Conservation (phyloP, 148 eudicot genomes). For the Dianthus caryophyllus region DNA sequence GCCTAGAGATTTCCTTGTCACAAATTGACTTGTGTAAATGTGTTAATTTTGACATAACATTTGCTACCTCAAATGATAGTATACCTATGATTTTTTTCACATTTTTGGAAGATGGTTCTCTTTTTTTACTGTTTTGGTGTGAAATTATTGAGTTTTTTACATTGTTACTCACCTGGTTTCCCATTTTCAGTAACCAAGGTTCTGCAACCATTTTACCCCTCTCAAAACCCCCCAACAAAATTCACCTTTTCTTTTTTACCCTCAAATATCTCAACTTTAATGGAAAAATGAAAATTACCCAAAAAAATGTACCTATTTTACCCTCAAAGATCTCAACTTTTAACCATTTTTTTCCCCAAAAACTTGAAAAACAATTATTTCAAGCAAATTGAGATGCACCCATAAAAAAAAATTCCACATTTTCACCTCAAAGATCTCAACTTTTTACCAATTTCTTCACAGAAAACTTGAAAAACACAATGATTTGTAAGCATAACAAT, state of each 20-base stretch:
- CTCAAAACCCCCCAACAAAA: background rate
- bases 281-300: conserved; percentile 20
- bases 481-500: background rate
- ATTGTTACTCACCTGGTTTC: conserved; percentile 69
- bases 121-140: conserved; percentile 34
- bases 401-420: no score
- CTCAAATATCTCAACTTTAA: conserved; percentile 25
- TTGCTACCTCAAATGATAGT: conserved; percentile 84
- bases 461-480: background rate
- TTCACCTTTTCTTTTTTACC: conserved; percentile 7
- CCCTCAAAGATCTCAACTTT: background rate
- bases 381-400: background rate
- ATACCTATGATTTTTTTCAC: conserved; percentile 52
- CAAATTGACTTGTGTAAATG: conserved; percentile 62
- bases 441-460: background rate
- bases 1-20: conserved; percentile 45
- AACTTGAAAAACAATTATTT: background rate
- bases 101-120: conserved; percentile 18
- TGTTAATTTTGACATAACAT: conserved; percentile 76
- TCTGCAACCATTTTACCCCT: conserved; percentile 67
- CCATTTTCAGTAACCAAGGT: conserved; percentile 77
- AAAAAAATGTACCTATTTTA: background rate
- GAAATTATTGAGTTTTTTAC: conserved; percentile 57
- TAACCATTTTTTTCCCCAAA: background rate
- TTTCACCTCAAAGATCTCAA: background rate